phyloP scores from a whole-genome alignment of 495 filamentous ascomycete genomes.

The Xylaria venustula region DNA sequence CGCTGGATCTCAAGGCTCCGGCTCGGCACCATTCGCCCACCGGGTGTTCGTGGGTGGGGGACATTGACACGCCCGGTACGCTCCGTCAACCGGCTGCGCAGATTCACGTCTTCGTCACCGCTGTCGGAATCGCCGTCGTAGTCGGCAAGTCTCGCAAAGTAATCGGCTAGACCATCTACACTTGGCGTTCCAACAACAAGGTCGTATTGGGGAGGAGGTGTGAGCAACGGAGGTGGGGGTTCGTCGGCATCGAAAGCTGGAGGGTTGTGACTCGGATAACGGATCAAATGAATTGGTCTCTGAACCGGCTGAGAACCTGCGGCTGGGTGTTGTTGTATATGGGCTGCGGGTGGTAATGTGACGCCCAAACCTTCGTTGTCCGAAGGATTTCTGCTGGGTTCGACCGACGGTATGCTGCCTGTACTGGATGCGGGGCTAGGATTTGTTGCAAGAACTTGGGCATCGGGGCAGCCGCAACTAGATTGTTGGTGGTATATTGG shows the following conservation, averaged over 20 bases:
- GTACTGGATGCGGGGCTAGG: constrained; percentile 35
- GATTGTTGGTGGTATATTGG: constrained; percentile 43
- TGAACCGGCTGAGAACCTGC: constrained; percentile 27
- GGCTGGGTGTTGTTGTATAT: constrained; percentile 22
- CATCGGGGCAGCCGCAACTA: constrained; percentile 78
- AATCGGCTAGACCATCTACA: constrained; percentile 82
- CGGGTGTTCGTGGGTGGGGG: constrained; percentile 54
- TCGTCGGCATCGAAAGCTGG: constrained; percentile 86
- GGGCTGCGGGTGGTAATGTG: constrained; percentile 19
- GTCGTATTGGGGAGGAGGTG: constrained; percentile 88
- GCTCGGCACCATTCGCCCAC: constrained; percentile 45
- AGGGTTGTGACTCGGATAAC: constrained; percentile 85
- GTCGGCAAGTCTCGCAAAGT: constrained; percentile 64
- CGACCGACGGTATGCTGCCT: constrained; percentile 24
- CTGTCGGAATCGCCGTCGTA: constrained; percentile 38
- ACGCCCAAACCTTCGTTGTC: constrained; percentile 13
- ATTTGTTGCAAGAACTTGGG: constrained; percentile 46
- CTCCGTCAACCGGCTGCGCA: constrained; percentile 37
- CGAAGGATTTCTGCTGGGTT: constrained; percentile 3
- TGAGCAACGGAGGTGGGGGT: constrained; percentile 73
- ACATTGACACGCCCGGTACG: constrained; percentile 52
- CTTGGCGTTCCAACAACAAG: constrained; percentile 76
- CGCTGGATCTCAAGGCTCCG: constrained; percentile 48
- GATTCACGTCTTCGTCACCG: constrained; percentile 36
- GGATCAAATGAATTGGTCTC: constrained; percentile 72